These are phyloP conservation scores for Scheffersomyces segobiensis DNA, from an alignment of 1,139 yeast species.

Conservation along the genomic window DNA sequence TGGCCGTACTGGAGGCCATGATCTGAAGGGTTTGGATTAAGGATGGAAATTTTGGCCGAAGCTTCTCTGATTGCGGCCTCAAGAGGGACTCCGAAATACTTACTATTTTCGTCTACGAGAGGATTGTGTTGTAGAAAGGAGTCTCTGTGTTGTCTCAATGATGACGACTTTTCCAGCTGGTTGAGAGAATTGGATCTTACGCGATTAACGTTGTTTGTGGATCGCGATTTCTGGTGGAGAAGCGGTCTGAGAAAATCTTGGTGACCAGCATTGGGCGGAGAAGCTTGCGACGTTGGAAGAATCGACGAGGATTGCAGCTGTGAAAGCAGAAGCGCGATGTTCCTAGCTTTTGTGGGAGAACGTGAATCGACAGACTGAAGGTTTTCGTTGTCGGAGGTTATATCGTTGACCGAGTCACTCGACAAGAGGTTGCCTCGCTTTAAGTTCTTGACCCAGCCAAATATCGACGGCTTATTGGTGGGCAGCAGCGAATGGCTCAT, in stretches of 20 bases:
- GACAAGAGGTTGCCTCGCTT: slow-evolving; percentile 41
- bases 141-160: slow-evolving; percentile 57
- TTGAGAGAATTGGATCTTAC: slow-evolving; percentile 40
- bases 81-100: slow-evolving; percentile 84
- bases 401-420: slow-evolving; percentile 43
- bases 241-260: slow-evolving; percentile 47
- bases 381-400: slow-evolving; percentile 32
- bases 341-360: slow-evolving; percentile 23
- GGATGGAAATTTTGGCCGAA: slow-evolving; percentile 68
- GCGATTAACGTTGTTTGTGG: slow-evolving; percentile 48
- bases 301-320: neutral
- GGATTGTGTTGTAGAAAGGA: slow-evolving; percentile 50
- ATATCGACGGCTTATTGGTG: slow-evolving; percentile 40
- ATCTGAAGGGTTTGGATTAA: slow-evolving; percentile 49
- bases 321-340: slow-evolving; percentile 5
- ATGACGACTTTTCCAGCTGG: slow-evolving; percentile 31
- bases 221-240: slow-evolving; percentile 50
- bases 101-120: slow-evolving; percentile 47
- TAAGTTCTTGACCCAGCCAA: slow-evolving; percentile 52
- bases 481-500: slow-evolving; percentile 49
- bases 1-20: slow-evolving; percentile 69
- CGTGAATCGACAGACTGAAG: slow-evolving; percentile 21
- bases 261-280: slow-evolving; percentile 12
- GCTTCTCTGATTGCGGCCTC: slow-evolving; percentile 73
- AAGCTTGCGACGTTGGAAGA: slow-evolving; percentile 5